These are phyloP conservation scores for Tolypocladium pustulatum DNA, from an alignment of 2,329 filamentous ascomycete genomes.

Conservation along the genomic window DNA sequence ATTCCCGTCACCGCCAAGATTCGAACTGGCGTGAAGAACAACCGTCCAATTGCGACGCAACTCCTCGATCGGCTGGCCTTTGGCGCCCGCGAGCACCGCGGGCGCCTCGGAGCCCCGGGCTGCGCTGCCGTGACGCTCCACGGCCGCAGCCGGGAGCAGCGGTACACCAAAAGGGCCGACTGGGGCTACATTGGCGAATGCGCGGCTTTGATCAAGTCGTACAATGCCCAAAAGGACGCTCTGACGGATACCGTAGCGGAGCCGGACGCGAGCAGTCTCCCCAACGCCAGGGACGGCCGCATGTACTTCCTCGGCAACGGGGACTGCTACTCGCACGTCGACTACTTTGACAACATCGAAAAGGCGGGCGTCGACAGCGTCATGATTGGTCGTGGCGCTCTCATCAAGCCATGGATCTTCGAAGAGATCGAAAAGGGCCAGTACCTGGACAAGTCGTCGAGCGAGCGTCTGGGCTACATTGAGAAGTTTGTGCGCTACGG, in stretches of 20 bases:
- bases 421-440: conserved; percentile 89
- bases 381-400: conserved; percentile 91
- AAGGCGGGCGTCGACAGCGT: conserved; percentile 79
- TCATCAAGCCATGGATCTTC: conserved; percentile 98
- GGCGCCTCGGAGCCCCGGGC: conserved; percentile 64
- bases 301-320: conserved; percentile 95
- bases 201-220: conserved; percentile 68
- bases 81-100: conserved; percentile 62
- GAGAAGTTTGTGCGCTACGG: conserved; percentile 88
- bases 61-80: conserved; percentile 75
- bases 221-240: conserved; percentile 58
- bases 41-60: conserved; percentile 67
- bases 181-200: conserved; percentile 93
- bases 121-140: conserved; percentile 94
- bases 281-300: conserved; percentile 54
- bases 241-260: conserved; percentile 69
- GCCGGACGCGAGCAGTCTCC: conserved; percentile 62
- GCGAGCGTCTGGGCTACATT: conserved; percentile 74
- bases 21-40: conserved; percentile 77
- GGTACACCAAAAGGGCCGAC: conserved; percentile 86
- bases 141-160: conserved; percentile 84
- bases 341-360: conserved; percentile 71
- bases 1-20: conserved; percentile 94
- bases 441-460: conserved; percentile 89
- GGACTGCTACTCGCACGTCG: conserved; percentile 85